Percentiles rank a stretch among this genome's conserved stretches.
Conservation (phyloP, 2,329 filamentous ascomycete genomes). For the Fusarium sp. region DNA sequence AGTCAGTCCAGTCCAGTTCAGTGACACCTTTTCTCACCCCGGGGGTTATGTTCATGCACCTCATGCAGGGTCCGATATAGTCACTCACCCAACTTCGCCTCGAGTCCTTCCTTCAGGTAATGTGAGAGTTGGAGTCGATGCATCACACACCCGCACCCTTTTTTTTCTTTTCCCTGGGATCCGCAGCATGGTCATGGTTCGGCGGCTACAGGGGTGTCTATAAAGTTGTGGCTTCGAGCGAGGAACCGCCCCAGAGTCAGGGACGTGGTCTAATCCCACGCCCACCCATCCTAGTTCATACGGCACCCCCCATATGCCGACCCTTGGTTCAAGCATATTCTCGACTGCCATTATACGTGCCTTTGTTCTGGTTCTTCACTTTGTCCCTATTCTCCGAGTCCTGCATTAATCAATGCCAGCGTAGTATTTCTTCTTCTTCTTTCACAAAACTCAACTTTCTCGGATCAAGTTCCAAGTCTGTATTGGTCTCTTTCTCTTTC, state of each 20-base stretch:
- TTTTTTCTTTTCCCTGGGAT: slow-evolving; percentile 16
- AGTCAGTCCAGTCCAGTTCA: not conserved
- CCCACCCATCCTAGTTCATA: not conserved
- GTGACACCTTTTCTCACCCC: slow-evolving; percentile 23
- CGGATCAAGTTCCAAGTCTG: slow-evolving; percentile 14
- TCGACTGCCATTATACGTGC: not conserved
- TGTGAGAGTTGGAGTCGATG: not conserved
- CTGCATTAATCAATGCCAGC: not conserved
- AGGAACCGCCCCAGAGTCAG: slow-evolving; percentile 11
- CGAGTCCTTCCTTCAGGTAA: not conserved
- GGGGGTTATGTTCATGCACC: slow-evolving; percentile 27
- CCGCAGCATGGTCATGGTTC: slow-evolving; percentile 20
- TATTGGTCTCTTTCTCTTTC: not conserved
- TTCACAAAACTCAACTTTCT: not conserved
- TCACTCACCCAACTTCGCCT: not conserved
- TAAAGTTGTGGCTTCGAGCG: slow-evolving; percentile 17
- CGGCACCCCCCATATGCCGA: slow-evolving; percentile 10
- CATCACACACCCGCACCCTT: slow-evolving; percentile 18
- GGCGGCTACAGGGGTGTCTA: slow-evolving; percentile 7
- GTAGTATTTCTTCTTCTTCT: not conserved
- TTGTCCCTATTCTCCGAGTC: slow-evolving; percentile 5
- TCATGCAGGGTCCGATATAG: slow-evolving; percentile 39
- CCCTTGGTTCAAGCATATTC: slow-evolving; percentile 3
- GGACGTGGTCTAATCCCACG: slow-evolving; percentile 5
- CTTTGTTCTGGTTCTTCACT: slow-evolving; percentile 22